Conservation (phyloP, 148 eudicot genomes). For the Oxyria digyna region DNA sequence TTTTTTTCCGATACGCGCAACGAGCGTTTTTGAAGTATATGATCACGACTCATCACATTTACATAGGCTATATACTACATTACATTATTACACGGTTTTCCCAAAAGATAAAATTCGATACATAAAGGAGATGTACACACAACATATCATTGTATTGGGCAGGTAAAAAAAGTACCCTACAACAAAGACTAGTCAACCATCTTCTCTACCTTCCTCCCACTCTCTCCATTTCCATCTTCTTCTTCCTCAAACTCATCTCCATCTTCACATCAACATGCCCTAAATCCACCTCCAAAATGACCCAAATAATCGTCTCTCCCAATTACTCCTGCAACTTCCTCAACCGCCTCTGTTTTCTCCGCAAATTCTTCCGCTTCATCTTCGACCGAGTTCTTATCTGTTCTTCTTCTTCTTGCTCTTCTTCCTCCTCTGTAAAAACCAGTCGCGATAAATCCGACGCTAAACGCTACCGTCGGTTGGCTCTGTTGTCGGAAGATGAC, state of each 20-base stretch:
- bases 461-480: slow-evolving; percentile 17
- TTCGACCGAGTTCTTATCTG: slow-evolving; percentile 49
- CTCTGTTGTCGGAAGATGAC: slow-evolving; percentile 2
- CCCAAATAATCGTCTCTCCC: slow-evolving; percentile 24
- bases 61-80: too few species aligned
- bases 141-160: not conserved
- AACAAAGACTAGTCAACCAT: slow-evolving; percentile 5
- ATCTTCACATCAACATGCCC: too few species aligned
- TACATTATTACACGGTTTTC: too few species aligned
- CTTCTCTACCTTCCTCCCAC: slow-evolving; percentile 8
- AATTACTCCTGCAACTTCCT: slow-evolving; percentile 19
- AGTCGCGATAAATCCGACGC: slow-evolving; percentile 22
- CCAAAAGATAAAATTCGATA: too few species aligned
- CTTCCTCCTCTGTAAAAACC: slow-evolving; percentile 1
- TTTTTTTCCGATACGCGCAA: too few species aligned
- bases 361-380: slow-evolving; percentile 36
- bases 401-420: slow-evolving; percentile 10
- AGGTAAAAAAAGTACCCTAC: not conserved
- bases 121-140: too few species aligned
- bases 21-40: too few species aligned
- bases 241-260: not conserved
- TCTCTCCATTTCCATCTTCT: not conserved
- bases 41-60: too few species aligned
- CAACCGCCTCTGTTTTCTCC: slow-evolving; percentile 25
- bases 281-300: slow-evolving; percentile 54